Conservation (phyloP, 805 yeast species). For the Candida incommunis region DNA sequence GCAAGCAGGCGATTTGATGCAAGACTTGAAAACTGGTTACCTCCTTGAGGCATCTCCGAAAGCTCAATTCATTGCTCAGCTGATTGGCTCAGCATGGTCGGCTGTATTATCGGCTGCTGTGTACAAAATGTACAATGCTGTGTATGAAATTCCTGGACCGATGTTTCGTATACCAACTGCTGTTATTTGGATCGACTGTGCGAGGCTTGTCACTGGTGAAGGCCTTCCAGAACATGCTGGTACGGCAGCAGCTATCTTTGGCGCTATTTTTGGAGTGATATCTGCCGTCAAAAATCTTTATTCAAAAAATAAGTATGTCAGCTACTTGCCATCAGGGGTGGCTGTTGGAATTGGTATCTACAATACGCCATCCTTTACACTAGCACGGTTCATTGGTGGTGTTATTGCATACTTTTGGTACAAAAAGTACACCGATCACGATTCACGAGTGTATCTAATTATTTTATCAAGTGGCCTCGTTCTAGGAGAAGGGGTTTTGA, state of each 20-base stretch:
- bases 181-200: conserved; percentile 91
- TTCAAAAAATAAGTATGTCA: conserved; percentile 9
- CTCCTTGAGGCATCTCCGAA: conserved; percentile 81
- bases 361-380: conserved; percentile 83
- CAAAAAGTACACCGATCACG: conserved; percentile 17
- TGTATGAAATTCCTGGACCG: conserved; percentile 74
- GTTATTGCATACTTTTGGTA: conserved; percentile 41
- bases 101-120: conserved; percentile 65
- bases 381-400: conserved; percentile 90
- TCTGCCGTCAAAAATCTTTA: conserved; percentile 29
- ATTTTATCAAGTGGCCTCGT: conserved; percentile 87
- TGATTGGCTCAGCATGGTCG: conserved; percentile 79
- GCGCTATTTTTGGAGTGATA: conserved; percentile 47
- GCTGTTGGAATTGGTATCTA: conserved; percentile 97
- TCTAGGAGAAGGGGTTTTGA: conserved; percentile 84
- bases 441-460: conserved; percentile 57
- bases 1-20: conserved; percentile 97
- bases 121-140: conserved; percentile 67
- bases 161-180: conserved; percentile 89
- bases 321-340: conserved; percentile 79
- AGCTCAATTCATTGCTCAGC: conserved; percentile 83
- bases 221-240: conserved; percentile 77
- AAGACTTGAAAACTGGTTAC: conserved; percentile 90
- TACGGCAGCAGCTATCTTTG: conserved; percentile 54
- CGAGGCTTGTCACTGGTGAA: conserved; percentile 79